These are phyloP conservation scores for Alternaria tenuissima DNA, from an alignment of 2,329 filamentous ascomycete genomes.

Conservation along the genomic window DNA sequence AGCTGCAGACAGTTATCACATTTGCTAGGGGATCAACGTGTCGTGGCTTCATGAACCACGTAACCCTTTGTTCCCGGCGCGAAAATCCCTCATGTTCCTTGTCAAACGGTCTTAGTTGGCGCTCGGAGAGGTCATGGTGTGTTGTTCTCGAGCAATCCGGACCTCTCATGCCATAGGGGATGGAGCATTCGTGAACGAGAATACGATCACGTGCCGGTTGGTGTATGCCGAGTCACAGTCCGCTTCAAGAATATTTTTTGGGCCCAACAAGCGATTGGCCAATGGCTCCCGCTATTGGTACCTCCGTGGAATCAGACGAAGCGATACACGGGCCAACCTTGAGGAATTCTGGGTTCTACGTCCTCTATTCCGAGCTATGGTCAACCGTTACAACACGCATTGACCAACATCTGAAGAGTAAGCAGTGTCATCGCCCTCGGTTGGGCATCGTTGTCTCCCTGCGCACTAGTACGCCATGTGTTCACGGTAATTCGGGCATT, in stretches of 20 bases:
- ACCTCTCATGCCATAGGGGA: conserved; percentile 43
- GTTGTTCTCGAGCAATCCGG: conserved; percentile 40
- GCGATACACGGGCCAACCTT: conserved; percentile 29
- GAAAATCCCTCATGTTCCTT: conserved; percentile 52
- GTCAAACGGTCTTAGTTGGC: conserved; percentile 46
- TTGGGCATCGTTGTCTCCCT: conserved; percentile 30
- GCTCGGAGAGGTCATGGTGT: conserved; percentile 28
- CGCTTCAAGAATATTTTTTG: conserved; percentile 38
- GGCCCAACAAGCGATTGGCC: conserved; percentile 40
- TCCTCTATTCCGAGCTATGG: conserved; percentile 26
- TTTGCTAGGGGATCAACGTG: conserved; percentile 50
- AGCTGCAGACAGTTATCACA: conserved; percentile 56
- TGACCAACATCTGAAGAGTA: conserved; percentile 31
- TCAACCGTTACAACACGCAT: conserved; percentile 36
- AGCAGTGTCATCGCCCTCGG: conserved; percentile 25
- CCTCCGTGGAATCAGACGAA: conserved; percentile 34
- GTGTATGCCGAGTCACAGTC: conserved; percentile 47
- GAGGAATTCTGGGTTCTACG: conserved; percentile 24
- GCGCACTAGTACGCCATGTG: conserved; percentile 21
- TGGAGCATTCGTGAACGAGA: conserved; percentile 49
- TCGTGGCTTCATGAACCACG: conserved; percentile 57
- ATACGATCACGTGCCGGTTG: conserved; percentile 47
- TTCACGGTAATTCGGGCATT: conserved; percentile 31
- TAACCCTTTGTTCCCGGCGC: conserved; percentile 50
- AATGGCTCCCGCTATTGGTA: conserved; percentile 31